Base-by-base conservation (phyloP, 176 grass and related monocot species). In the Avena sativa region DNA sequence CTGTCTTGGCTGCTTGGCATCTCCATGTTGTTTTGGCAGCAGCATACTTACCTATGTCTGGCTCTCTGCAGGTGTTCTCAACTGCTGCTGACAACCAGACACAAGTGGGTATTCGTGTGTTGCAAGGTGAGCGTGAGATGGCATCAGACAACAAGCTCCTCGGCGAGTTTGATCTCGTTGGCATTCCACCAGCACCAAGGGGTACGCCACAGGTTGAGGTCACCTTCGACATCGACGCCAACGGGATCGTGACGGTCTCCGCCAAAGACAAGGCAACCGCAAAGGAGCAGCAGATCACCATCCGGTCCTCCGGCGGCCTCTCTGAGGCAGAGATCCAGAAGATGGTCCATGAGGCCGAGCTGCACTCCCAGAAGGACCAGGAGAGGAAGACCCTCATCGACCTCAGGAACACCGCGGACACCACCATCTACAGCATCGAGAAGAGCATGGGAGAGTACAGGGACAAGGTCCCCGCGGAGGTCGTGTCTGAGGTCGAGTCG, bases 251-350 rank as follows among this genome's bases (percentile, higher is more conserved):
- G 56, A 81, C 81, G 0, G 80, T 91, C 80, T 91, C 81, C 20
- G 73, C 89, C 38, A 91, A 81, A 60, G 85, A 91, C 34, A 91
- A 88, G 78, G 34, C 89, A n/a, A 85, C 89, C 5, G 68, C 48
- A n/a, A 91, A 91, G 89, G 89, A 91, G 79, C 85, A 91, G 78
- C 89, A 88, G 21, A 91, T 91, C 51, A 88, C 89, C 6, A 85
- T 88, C 28, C 81, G 76, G 4, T 91, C 89, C 8, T 91, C 85
- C 0, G 89, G 89, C 26, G 89, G 81, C 0, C 89, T 91, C 4
- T 88, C 89, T 0, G 86, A 88, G 77, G 76, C 79, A 0, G 89
- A 91, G 82, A 88, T 91, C 17, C 60, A 88, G 79, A 88, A 88
- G 12, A 88, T 88, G 86, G 61, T 81, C 11, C 58, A 82, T 13